Evolutionary conservation across 306 rosid species (phyloP), one percentile per base, ranked within the genome.

Genomic region (Quercus gilva): DNA sequence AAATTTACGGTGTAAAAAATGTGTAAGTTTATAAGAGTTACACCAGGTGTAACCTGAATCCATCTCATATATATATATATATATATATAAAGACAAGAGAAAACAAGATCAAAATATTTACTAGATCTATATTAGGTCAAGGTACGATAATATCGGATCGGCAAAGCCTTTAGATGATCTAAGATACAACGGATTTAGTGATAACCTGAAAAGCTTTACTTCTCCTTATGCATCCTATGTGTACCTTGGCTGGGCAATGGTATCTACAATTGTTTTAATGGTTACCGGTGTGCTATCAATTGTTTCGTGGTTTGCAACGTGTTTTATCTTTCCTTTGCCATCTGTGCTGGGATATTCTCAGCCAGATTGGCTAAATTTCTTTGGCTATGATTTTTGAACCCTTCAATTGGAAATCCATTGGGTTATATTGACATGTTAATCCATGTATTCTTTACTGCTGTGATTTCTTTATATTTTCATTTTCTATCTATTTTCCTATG

Each of bases 241-340:
- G 78, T 95, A 90, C 83, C 89, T 95, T 81, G 99, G 99, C 58
- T 95, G 99, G 99, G 98, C 98, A 71, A 95, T 95, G 98, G 91
- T 97, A 58, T 89, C 98, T 73, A 87, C 88, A 71, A 89, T 95
- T 82, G 91, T 96, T 64, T 87, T 95, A 78, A 85, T 88, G 74
- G 94, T 93, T 79, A 95, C 98, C 25, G 88, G 98, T 53, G 88
- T 92, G 69, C 91, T 95, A 79, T 98, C 99, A 65, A 90, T 95
- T 78, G 84, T 93, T 80, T 95, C 99, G 8, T 95, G 99, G 99
- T 95, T 95, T 80, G 94, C 98, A 6, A 35, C 7, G 43, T 4
- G 51, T 68, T 69, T 56, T 68, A 21, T 68, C 69, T 55, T 55
- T 65, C 69, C 4, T 68, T 45, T 77, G 68, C 4, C 81, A 75